Percentiles rank a stretch among this genome's conserved stretches.
These are phyloP conservation scores for Aureobasidium sp. DNA, from an alignment of 2,329 filamentous ascomycete genomes.

Conservation along the genomic window DNA sequence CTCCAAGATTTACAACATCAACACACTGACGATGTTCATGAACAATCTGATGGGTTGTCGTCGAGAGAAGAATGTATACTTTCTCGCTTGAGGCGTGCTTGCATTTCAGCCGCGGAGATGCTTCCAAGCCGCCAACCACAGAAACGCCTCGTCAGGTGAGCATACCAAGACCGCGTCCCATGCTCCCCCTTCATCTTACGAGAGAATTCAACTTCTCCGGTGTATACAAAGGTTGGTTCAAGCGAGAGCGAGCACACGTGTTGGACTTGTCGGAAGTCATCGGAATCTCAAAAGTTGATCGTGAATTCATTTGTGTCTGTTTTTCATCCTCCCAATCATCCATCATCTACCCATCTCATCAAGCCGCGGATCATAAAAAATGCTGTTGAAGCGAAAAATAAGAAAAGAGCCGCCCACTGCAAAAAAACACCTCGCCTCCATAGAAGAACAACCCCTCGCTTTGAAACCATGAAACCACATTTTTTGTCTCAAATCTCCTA, in stretches of 20 bases:
- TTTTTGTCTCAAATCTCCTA: background rate
- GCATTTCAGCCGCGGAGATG: constrained; percentile 3
- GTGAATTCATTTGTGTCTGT: background rate
- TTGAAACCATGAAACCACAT: background rate
- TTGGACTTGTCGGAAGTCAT: background rate
- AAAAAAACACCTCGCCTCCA: background rate
- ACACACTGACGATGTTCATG: too few species aligned
- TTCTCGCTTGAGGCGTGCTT: background rate
- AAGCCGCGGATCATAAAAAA: background rate
- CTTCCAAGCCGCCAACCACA: background rate
- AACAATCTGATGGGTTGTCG: background rate
- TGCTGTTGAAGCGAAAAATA: constrained; percentile 5
- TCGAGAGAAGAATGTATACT: background rate
- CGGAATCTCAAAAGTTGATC: constrained; percentile 7
- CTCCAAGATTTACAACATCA: too few species aligned
- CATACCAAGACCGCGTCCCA: background rate
- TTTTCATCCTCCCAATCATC: background rate
- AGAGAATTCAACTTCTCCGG: background rate
- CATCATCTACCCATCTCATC: background rate
- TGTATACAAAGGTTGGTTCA: background rate
- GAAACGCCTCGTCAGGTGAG: constrained; percentile 7
- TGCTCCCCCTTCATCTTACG: background rate
- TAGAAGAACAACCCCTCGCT: background rate
- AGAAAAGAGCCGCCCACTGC: background rate
- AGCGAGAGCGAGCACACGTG: background rate